These are phyloP conservation scores for Rubia tinctorum DNA, from an alignment of 305 asterid genomes.

Conservation along the genomic window DNA sequence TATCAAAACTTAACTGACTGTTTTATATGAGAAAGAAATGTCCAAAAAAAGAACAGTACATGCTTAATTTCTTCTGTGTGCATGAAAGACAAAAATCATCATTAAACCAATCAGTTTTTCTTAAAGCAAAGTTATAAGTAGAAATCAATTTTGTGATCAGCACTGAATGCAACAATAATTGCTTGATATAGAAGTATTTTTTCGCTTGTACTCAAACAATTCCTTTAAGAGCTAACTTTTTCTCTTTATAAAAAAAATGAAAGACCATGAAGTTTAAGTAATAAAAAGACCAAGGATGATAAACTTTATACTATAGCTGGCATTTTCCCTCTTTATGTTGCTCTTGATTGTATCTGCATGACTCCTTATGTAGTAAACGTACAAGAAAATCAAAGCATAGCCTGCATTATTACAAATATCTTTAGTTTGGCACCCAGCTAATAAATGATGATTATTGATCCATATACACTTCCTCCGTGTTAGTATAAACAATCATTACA, in stretches of 20 bases:
- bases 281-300: background rate
- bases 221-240: slow-evolving; percentile 4
- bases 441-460: too few species aligned
- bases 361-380: background rate
- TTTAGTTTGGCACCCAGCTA: too few species aligned
- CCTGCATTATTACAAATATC: too few species aligned
- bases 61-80: background rate
- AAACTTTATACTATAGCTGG: slow-evolving; percentile 1
- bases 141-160: background rate
- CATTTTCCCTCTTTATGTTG: background rate
- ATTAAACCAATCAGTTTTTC: background rate
- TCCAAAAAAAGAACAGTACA: background rate
- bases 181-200: background rate
- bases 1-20: background rate
- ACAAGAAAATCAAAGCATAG: background rate
- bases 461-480: too few species aligned
- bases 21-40: background rate
- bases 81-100: background rate
- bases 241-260: background rate
- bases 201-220: slow-evolving; percentile 13
- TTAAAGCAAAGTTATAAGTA: background rate
- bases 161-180: slow-evolving; percentile 4
- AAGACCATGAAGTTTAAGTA: background rate
- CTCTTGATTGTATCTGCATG: slow-evolving; percentile 3
- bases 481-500: too few species aligned